Percentiles rank a stretch among this genome's conserved stretches.
These are phyloP conservation scores for Elsinoe arachidis DNA, from an alignment of 2,329 filamentous ascomycete species.

Conservation along the genomic window DNA sequence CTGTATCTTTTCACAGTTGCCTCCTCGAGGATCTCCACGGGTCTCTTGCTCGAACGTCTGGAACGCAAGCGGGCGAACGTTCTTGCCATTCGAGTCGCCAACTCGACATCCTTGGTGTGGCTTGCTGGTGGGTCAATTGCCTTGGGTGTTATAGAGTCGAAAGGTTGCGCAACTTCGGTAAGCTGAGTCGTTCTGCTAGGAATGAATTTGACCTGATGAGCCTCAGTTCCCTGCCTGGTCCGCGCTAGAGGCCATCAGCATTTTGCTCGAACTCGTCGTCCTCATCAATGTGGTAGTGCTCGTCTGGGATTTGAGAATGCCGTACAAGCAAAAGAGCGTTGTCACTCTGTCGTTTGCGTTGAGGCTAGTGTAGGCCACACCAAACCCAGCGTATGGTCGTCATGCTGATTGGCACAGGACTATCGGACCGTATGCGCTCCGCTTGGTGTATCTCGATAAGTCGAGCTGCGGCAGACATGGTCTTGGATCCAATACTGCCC, in stretches of 20 bases:
- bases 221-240: constrained; percentile 1
- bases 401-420: not conserved
- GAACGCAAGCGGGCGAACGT: not conserved
- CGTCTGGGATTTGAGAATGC: constrained; percentile 1
- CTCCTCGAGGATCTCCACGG: constrained; percentile 2
- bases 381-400: too few relatives aligned
- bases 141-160: not conserved
- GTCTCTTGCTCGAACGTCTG: not conserved
- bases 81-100: not conserved
- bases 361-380: not conserved
- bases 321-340: not conserved
- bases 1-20: constrained; percentile 2
- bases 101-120: not conserved
- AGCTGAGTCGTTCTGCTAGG: too few relatives aligned
- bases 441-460: not conserved
- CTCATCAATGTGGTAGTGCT: not conserved
- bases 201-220: too few relatives aligned
- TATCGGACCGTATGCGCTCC: not conserved
- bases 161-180: not conserved
- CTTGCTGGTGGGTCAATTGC: not conserved
- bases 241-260: not conserved
- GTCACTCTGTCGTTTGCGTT: not conserved
- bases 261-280: not conserved
- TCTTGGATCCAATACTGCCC: not conserved
- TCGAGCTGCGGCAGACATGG: not conserved